Evolutionary conservation across 805 yeast genomes (phyloP).

Genomic region (Ogataea sp.): DNA sequence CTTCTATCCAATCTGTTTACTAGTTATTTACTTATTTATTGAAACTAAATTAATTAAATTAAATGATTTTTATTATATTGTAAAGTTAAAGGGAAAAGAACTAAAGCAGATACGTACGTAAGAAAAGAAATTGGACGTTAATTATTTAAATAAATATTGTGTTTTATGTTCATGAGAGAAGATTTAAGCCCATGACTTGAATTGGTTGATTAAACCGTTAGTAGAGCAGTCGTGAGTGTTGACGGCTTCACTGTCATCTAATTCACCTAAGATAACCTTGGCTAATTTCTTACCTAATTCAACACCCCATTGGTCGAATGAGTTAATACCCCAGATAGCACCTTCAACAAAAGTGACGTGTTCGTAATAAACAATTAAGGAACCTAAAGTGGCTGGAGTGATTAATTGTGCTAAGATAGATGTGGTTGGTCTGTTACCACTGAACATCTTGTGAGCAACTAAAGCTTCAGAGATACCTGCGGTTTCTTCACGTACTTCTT

Average conservation of each 20-base stretch:
- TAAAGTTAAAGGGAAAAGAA: too few species aligned
- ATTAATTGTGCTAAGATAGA: constrained; percentile 92
- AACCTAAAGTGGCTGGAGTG: constrained; percentile 94
- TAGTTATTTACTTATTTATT: too few species aligned
- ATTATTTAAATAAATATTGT: too few species aligned
- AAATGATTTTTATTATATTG: too few species aligned
- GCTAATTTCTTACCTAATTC: constrained; percentile 98
- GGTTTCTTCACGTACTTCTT: constrained; percentile 69
- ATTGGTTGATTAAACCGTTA: constrained; percentile 87
- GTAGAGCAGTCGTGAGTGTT: constrained; percentile 84
- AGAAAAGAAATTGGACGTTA: neutral
- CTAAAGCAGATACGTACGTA: neutral
- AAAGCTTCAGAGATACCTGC: constrained; percentile 86
- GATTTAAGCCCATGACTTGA: constrained; percentile 69
- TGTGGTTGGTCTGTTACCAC: constrained; percentile 99
- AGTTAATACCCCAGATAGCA: constrained; percentile 98
- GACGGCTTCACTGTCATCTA: constrained; percentile 52
- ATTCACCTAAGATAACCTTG: constrained; percentile 87
- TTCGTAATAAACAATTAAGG: constrained; percentile 96
- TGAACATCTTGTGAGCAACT: constrained; percentile 92
- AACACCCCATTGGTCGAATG: constrained; percentile 99
- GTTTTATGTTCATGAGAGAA: neutral
- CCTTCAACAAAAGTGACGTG: constrained; percentile 97
- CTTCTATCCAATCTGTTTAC: neutral
- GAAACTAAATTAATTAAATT: too few species aligned